Evolutionary conservation across 768 basidiomycete species (phyloP).

Genomic region (Pisolithus orientalis): DNA sequence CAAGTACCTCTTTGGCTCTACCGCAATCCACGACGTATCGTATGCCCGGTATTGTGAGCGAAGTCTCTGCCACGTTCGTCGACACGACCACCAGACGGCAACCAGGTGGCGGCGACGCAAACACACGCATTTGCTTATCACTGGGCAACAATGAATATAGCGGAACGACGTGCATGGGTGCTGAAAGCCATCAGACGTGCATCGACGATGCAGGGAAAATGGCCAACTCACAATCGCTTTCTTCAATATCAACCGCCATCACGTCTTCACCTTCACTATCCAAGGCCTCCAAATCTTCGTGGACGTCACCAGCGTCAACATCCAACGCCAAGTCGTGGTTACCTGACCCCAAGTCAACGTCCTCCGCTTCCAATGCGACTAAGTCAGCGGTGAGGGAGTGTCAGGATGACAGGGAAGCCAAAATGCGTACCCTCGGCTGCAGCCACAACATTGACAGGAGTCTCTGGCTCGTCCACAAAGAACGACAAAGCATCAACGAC

Average conservation of each 20-base stretch:
- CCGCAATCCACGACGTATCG: constrained; percentile 98
- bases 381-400: not conserved
- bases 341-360: constrained; percentile 59
- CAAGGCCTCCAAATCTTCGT: constrained; percentile 68
- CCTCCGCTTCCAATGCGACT: constrained; percentile 79
- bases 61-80: constrained; percentile 96
- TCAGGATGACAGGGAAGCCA: not conserved
- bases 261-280: constrained; percentile 67
- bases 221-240: constrained; percentile 52
- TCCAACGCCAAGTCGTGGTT: constrained; percentile 56
- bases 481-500: constrained; percentile 20
- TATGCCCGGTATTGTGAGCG: constrained; percentile 93
- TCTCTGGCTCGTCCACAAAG: constrained; percentile 21
- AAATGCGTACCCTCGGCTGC: constrained; percentile 12
- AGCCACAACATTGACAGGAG: constrained; percentile 8
- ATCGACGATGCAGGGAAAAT: not conserved
- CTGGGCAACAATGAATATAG: constrained; percentile 89
- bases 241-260: constrained; percentile 51
- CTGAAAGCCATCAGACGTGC: constrained; percentile 33
- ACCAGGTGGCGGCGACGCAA: constrained; percentile 74
- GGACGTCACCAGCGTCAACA: constrained; percentile 52
- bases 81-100: constrained; percentile 87
- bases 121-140: constrained; percentile 94
- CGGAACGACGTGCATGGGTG: constrained; percentile 91
- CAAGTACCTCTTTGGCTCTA: constrained; percentile 80